Evolutionary conservation across 306 rosid genomes (phyloP).

Genomic region (Astragalus glycyphyllos): DNA sequence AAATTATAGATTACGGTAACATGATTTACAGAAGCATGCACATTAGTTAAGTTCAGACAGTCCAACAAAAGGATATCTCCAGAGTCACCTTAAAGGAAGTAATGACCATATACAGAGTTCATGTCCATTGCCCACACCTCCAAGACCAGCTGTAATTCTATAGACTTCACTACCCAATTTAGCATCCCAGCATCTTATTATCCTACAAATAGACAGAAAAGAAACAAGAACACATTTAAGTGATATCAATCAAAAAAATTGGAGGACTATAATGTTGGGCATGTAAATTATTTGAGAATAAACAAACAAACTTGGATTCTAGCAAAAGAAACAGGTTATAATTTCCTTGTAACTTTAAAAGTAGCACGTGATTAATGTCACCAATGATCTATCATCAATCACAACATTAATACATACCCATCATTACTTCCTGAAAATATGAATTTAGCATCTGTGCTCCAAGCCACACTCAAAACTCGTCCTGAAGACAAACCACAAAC

Average conservation of each 20-base stretch:
- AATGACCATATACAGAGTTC: conserved; percentile 93
- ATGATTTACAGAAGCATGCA: not conserved
- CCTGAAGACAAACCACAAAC: conserved; percentile 59
- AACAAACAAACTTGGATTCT: not conserved
- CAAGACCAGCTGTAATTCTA: conserved; percentile 88
- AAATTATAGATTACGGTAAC: conserved; percentile 27
- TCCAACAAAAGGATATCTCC: conserved; percentile 14
- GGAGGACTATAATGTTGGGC: conserved; percentile 4
- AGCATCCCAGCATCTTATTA: conserved; percentile 87
- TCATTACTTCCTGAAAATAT: conserved; percentile 92
- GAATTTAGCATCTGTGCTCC: conserved; percentile 78
- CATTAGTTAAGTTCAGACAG: conserved; percentile 2
- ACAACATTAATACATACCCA: conserved; percentile 65
- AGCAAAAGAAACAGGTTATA: not conserved
- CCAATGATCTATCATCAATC: conserved; percentile 17
- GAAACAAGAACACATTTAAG: conserved; percentile 10
- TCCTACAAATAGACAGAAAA: conserved; percentile 47
- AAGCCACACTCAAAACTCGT: conserved; percentile 78
- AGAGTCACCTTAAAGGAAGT: conserved; percentile 73
- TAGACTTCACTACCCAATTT: conserved; percentile 65
- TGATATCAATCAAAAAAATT: not conserved
- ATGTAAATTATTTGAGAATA: not conserved
- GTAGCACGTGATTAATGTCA: not conserved
- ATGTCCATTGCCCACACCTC: conserved; percentile 73
- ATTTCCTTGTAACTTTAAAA: not conserved